These are phyloP conservation scores for Penicillium hesseltinei DNA, from an alignment of 2,329 filamentous ascomycete genomes.

Conservation along the genomic window DNA sequence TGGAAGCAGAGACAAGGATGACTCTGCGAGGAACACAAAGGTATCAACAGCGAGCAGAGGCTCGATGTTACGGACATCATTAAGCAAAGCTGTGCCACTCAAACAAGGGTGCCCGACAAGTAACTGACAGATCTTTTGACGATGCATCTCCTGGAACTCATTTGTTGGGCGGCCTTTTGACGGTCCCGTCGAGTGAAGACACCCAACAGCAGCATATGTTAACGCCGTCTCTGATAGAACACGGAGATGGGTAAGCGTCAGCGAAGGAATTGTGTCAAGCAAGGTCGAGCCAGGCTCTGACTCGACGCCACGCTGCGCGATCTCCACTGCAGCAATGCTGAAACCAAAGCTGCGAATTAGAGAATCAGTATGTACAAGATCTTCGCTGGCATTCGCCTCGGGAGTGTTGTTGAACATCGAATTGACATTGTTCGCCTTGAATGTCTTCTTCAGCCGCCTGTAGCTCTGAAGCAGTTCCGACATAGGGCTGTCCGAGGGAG, in stretches of 20 bases:
- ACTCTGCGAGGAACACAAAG: slow-evolving; percentile 70
- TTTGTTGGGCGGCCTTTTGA: slow-evolving; percentile 56
- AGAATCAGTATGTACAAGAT: slow-evolving; percentile 48
- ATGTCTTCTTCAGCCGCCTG: slow-evolving; percentile 55
- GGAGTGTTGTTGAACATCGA: slow-evolving; percentile 48
- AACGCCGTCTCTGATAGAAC: slow-evolving; percentile 84
- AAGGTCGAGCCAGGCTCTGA: slow-evolving; percentile 71
- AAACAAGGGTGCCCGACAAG: slow-evolving; percentile 60
- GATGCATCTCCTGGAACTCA: slow-evolving; percentile 67
- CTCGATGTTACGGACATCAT: slow-evolving; percentile 40
- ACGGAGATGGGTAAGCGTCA: slow-evolving; percentile 80
- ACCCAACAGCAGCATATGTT: slow-evolving; percentile 77
- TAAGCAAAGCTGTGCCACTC: slow-evolving; percentile 33
- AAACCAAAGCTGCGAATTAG: slow-evolving; percentile 63
- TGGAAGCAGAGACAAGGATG: slow-evolving; percentile 67
- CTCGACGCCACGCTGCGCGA: slow-evolving; percentile 82
- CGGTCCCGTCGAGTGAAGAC: slow-evolving; percentile 59
- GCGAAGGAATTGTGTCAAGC: slow-evolving; percentile 78
- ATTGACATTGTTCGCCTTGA: slow-evolving; percentile 51
- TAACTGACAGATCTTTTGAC: slow-evolving; percentile 71
- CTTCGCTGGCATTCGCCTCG: slow-evolving; percentile 43
- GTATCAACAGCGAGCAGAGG: slow-evolving; percentile 40
- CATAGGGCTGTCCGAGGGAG: slow-evolving; percentile 35
- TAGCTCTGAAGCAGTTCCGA: slow-evolving; percentile 56
- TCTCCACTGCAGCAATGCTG: slow-evolving; percentile 85